Conservation (phyloP, 2,329 filamentous ascomycete genomes). For the Diaporthe caulivora region DNA sequence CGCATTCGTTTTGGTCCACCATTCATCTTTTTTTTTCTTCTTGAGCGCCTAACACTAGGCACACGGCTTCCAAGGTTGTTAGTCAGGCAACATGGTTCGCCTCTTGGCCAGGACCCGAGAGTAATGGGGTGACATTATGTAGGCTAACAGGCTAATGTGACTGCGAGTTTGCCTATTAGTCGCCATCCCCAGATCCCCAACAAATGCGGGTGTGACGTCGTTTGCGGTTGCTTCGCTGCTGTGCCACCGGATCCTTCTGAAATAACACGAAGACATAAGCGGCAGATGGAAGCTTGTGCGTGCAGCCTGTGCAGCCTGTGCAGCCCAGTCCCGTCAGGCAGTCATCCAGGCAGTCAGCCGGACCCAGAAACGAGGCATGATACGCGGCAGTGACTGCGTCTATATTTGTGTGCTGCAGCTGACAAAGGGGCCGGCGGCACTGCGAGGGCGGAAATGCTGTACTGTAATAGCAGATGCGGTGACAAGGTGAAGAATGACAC, state of each 20-base stretch:
- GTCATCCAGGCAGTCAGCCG: background rate
- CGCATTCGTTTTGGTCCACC: background rate
- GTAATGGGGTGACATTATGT: background rate
- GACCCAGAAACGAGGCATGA: background rate
- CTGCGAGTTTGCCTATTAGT: background rate
- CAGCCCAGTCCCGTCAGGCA: background rate
- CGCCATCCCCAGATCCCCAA: constrained; percentile 12
- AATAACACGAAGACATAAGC: constrained; percentile 15
- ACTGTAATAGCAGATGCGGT: no score
- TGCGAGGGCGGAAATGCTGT: background rate
- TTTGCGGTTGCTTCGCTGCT: constrained; percentile 16
- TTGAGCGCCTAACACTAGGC: no score
- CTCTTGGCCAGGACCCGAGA: background rate
- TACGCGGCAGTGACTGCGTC: background rate
- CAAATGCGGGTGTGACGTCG: constrained; percentile 27
- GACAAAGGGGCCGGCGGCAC: background rate
- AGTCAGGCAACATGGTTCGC: background rate
- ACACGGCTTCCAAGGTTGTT: background rate
- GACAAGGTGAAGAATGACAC: no score
- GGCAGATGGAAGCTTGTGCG: background rate
- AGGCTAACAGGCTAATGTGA: no score
- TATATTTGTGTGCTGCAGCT: background rate
- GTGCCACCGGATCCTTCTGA: constrained; percentile 28
- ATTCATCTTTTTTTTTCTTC: background rate
- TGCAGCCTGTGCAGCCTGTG: no score